Conservation (phyloP, 148 eudicot species). For the Chenopodium formosanum region DNA sequence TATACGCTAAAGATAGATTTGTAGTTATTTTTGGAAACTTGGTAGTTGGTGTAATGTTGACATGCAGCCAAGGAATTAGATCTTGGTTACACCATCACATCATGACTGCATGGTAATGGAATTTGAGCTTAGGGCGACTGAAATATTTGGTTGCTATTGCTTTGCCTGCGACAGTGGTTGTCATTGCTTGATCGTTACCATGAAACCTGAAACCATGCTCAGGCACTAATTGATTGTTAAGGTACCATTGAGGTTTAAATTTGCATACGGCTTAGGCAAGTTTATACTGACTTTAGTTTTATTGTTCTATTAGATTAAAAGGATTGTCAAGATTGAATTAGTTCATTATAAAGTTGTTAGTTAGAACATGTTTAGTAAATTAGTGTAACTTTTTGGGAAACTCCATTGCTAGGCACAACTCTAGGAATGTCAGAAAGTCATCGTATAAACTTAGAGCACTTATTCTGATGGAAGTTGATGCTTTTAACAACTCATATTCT, state of each 20-base stretch:
- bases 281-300: not conserved
- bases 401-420: not conserved
- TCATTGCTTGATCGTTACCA: no score
- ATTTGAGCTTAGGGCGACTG: no score
- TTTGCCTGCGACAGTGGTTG: no score
- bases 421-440: not conserved
- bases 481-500: not conserved
- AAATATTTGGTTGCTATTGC: no score
- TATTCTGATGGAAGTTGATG: not conserved
- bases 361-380: not conserved
- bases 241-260: not conserved
- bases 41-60: not conserved
- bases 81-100: no score
- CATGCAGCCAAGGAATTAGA: not conserved
- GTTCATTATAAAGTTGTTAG: conserved; percentile 2
- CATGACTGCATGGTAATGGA: no score
- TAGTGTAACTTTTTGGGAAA: not conserved
- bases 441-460: not conserved
- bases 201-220: not conserved
- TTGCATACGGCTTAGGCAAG: not conserved
- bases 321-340: not conserved
- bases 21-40: not conserved
- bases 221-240: not conserved
- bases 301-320: not conserved
- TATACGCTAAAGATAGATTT: not conserved